Percentiles rank a stretch among this genome's conserved stretches.
Conservation (phyloP, 164 flowering plant species). For the Vitis labrusca region DNA sequence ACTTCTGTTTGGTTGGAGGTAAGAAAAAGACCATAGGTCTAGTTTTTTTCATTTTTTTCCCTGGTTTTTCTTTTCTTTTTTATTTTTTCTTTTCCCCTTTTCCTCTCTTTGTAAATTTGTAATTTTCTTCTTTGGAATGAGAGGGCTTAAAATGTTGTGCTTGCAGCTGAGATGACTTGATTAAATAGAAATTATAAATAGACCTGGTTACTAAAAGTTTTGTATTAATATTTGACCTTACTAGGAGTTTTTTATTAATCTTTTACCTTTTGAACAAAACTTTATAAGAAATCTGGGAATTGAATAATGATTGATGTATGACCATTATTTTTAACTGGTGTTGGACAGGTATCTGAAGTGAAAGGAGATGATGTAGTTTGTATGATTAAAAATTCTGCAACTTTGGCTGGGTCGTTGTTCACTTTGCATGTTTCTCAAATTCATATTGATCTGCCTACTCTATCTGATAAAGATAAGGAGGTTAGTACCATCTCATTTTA, state of each 20-base stretch:
- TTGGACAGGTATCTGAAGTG: slow-evolving; percentile 64
- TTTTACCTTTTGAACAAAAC: no score
- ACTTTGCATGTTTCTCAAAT: slow-evolving; percentile 79
- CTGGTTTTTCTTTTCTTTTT: not conserved
- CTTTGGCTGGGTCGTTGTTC: slow-evolving; percentile 73
- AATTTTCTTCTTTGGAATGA: no score
- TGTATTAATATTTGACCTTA: no score
- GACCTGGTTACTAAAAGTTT: no score
- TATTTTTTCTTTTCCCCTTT: no score
- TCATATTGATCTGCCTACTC: slow-evolving; percentile 78
- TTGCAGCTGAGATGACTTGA: no score
- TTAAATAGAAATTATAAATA: no score
- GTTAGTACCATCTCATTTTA: slow-evolving; percentile 26
- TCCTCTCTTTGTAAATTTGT: no score
- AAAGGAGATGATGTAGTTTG: slow-evolving; percentile 79
- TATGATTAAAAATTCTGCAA: slow-evolving; percentile 70
- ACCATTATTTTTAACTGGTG: slow-evolving; percentile 4
- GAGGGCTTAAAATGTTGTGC: no score
- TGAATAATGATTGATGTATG: not conserved
- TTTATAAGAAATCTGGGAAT: not conserved
- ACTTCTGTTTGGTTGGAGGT: slow-evolving; percentile 99
- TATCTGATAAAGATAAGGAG: slow-evolving; percentile 80
- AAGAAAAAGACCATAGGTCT: slow-evolving; percentile 7
- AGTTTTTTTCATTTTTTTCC: not conserved
- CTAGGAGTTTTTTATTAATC: no score